Base-by-base conservation (phyloP, 2,329 filamentous ascomycete genomes). In the Stachybotrys elegans region DNA sequence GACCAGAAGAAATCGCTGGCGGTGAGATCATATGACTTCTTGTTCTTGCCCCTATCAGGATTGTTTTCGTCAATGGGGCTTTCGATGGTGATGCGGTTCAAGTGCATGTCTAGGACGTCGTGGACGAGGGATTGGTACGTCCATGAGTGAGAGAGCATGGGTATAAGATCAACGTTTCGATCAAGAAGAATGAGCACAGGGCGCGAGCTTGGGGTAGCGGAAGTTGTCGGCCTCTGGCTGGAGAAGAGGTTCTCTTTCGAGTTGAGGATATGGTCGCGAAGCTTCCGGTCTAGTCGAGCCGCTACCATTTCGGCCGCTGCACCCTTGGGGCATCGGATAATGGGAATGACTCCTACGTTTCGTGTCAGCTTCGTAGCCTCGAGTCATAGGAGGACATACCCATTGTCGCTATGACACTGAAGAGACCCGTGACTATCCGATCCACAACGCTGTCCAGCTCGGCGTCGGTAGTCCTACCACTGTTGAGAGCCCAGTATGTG, bases 351-450 rank as follows among this genome's bases (percentile, higher is more conserved):
- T 48, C 86, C 86, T 90, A 52, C 13, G 14, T 17, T 14, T 22
- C 8, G 4, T 8, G 56, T 27, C 56, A 53, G 22, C 35, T n/a
- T 22, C 8, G 6, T 16, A n/a, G 8, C 5, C 22, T 5, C 5
- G 14, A 17, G 17, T 11, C n/a, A 7, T 12, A 3, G 2, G 29
- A n/a, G 16, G 9, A 52, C 73, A 46, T 74, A 85, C 90, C 92
- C 89, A 96, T 95, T 5, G 93, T 98, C n/a, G 95, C 93, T 47
- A 93, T 85, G 40, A 98, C 93, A 51, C 91, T 96, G 68, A 97
- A 98, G n/a, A 98, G 72, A 1, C 93, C 93, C 57, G 87, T 94
- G 41, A 98, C 93, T 51, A 97, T 92, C 53, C 84, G 83, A 64
- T 98, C 92, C 23, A 98, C 80, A 29, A 93, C 83, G 42, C 78